Evolutionary conservation across 2,329 filamentous ascomycete genomes (phyloP).

Genomic region (Epichloe scottii): DNA sequence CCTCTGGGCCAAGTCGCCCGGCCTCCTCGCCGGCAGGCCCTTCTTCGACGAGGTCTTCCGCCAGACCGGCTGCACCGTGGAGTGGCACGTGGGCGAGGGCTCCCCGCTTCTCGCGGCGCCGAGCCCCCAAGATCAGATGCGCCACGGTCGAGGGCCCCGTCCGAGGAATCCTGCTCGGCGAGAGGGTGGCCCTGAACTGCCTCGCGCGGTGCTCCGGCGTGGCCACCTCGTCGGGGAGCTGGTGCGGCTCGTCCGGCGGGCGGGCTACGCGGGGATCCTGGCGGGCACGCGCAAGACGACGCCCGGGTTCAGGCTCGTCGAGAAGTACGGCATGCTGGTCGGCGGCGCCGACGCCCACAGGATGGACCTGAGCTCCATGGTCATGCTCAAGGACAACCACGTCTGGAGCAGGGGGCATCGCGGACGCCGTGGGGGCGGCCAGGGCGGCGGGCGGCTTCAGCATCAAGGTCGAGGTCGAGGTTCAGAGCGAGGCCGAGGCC

Average conservation of each 20-base stretch:
- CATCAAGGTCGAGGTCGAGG: conserved; percentile 93
- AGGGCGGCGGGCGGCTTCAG: conserved; percentile 78
- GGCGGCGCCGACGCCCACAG: conserved; percentile 86
- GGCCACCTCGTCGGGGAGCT: conserved; percentile 54
- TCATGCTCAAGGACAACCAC: conserved; percentile 99
- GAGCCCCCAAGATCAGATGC: conserved; percentile 40
- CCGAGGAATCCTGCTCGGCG: conserved; percentile 70
- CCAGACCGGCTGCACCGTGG: conserved; percentile 81
- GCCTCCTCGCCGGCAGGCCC: conserved; percentile 79
- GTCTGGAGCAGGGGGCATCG: conserved; percentile 86
- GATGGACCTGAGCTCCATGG: conserved; percentile 87
- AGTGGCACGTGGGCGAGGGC: conserved; percentile 78
- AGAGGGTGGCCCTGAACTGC: conserved; percentile 84
- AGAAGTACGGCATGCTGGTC: conserved; percentile 96
- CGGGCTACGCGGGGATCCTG: conserved; percentile 71
- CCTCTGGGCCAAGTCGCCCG: conserved; percentile 57
- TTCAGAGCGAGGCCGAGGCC: conserved; percentile 75
- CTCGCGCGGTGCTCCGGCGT: conserved; percentile 86
- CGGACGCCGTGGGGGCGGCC: conserved; percentile 72
- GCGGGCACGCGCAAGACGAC: conserved; percentile 96
- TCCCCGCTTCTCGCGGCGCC: conserved; percentile 43
- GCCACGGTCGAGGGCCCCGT: conserved; percentile 81
- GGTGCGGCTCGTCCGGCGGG: conserved; percentile 41
- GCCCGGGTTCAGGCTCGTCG: conserved; percentile 84
- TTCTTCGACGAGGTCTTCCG: conserved; percentile 92